Percentiles rank a stretch among this genome's conserved stretches.
Evolutionary conservation across 306 rosid genomes (phyloP).

Genomic region (Trifolium fragiferum): DNA sequence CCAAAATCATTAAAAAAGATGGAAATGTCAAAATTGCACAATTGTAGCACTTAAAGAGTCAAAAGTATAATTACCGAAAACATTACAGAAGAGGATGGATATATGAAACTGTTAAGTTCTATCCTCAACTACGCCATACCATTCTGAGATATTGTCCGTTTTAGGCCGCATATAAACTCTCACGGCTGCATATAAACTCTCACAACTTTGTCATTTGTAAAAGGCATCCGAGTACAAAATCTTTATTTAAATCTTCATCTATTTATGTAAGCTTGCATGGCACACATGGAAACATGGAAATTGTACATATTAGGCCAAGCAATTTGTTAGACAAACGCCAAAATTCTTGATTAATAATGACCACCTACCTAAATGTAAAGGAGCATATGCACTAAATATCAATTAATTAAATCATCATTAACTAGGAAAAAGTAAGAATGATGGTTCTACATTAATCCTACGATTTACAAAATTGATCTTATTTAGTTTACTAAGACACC

Average conservation of each 20-base stretch:
- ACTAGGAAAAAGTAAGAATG: constrained; percentile 86
- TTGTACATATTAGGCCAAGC: background rate
- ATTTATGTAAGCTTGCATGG: background rate
- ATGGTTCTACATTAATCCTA: constrained; percentile 72
- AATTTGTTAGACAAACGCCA: background rate
- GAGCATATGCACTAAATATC: constrained; percentile 12
- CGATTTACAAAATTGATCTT: constrained; percentile 62
- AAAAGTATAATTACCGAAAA: too few species aligned
- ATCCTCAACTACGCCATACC: too few species aligned
- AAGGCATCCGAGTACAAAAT: too few species aligned
- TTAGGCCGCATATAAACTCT: too few species aligned
- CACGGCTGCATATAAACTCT: too few species aligned
- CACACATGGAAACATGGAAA: constrained; percentile 8
- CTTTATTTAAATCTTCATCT: background rate
- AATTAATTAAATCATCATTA: constrained; percentile 40
- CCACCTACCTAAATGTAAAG: constrained; percentile 15
- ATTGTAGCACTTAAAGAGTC: too few species aligned
- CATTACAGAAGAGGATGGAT: too few species aligned
- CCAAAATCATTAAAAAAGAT: too few species aligned
- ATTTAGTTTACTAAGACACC: constrained; percentile 83
- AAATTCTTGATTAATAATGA: constrained; percentile 21
- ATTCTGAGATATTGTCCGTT: too few species aligned
- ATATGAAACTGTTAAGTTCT: too few species aligned
- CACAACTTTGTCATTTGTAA: too few species aligned
- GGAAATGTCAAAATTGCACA: too few species aligned